Evolutionary conservation across 2,329 filamentous ascomycete species (phyloP).

Genomic region (Hymenoscyphus albidus): DNA sequence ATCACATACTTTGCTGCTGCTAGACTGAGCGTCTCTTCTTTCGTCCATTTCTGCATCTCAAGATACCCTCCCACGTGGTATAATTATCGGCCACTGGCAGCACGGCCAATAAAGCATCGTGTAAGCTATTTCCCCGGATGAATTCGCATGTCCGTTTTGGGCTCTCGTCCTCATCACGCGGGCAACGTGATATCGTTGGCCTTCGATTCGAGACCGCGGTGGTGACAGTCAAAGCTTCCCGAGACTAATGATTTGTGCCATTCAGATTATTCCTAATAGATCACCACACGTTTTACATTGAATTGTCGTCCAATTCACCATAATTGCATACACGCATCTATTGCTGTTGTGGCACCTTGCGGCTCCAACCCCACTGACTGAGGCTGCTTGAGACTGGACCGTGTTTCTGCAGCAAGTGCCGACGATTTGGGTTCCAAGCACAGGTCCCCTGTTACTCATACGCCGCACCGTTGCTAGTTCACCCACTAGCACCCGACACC

Average conservation of each 20-base stretch:
- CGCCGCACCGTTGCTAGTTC: conserved; percentile 9
- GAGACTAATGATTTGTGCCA: neutral
- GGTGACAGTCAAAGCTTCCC: neutral
- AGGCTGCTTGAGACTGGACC: neutral
- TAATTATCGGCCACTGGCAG: conserved; percentile 16
- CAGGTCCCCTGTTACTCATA: conserved; percentile 1
- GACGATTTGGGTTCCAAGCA: neutral
- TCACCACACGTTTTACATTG: neutral
- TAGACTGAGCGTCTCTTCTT: conserved; percentile 28
- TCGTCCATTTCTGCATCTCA: conserved; percentile 9
- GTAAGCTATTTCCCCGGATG: conserved; percentile 17
- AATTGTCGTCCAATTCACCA: neutral
- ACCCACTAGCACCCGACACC: neutral
- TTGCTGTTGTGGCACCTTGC: neutral
- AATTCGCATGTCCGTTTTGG: conserved; percentile 1
- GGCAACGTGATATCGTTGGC: neutral
- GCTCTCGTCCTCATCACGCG: neutral
- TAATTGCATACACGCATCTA: neutral
- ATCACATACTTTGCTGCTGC: conserved; percentile 25
- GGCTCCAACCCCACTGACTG: neutral
- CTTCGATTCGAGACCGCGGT: neutral
- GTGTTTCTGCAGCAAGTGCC: neutral
- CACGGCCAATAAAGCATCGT: conserved; percentile 16
- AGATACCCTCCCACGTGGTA: conserved; percentile 26
- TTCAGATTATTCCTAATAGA: conserved; percentile 1